Percentiles rank a stretch among this genome's conserved stretches.
Evolutionary conservation across 257 asterid genomes (phyloP).

Genomic region (Solanum gracilifrons): DNA sequence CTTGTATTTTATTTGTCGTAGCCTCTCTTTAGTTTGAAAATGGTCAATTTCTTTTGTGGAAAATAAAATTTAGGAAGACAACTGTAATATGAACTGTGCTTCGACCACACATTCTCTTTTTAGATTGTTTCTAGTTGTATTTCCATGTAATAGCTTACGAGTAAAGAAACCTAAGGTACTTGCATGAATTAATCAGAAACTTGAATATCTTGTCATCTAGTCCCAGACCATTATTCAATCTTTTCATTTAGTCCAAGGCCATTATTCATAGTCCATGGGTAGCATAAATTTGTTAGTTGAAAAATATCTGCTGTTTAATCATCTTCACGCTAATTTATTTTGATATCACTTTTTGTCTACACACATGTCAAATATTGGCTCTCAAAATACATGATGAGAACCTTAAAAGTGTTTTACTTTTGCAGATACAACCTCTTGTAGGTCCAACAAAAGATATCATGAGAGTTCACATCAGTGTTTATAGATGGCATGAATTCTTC

Average conservation of each 20-base stretch:
- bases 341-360: not conserved
- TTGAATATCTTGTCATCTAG: not conserved
- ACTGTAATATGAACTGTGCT: not conserved
- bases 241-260: not conserved
- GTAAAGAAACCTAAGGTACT: not conserved
- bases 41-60: not conserved
- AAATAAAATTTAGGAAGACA: not conserved
- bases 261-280: not conserved
- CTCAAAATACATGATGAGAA: not conserved
- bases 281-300: not conserved
- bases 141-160: not conserved
- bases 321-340: not conserved
- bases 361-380: not conserved
- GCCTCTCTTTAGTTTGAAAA: not conserved
- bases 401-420: slow-evolving; percentile 4
- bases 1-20: not conserved
- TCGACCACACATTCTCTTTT: not conserved
- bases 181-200: not conserved
- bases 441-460: slow-evolving; percentile 77
- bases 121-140: not conserved
- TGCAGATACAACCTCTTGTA: slow-evolving; percentile 88
- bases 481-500: slow-evolving; percentile 93
- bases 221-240: not conserved
- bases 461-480: slow-evolving; percentile 31
- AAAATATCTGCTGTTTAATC: not conserved